Conservation (phyloP, 2,329 filamentous ascomycete genomes). For the Rhinocladiella similis region DNA sequence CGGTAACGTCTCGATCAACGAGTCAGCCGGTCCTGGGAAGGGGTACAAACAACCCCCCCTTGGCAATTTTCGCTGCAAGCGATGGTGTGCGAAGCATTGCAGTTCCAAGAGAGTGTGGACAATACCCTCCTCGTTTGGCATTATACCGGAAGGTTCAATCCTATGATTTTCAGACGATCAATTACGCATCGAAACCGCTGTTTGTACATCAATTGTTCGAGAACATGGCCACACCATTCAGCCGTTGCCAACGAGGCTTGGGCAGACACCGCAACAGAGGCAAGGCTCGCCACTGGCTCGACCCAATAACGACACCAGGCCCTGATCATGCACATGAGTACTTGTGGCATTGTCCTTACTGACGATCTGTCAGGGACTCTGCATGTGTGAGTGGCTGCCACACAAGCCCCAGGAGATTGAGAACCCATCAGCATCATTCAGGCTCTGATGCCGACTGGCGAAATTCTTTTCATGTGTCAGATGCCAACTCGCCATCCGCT, state of each 20-base stretch:
- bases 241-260: slow-evolving; percentile 25
- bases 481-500: background rate
- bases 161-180: background rate
- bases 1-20: background rate
- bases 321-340: slow-evolving; percentile 7
- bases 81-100: background rate
- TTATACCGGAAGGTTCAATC: background rate
- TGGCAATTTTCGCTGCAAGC: background rate
- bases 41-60: background rate
- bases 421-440: background rate
- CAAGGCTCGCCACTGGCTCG: slow-evolving; percentile 17
- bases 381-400: slow-evolving; percentile 17
- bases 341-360: slow-evolving; percentile 11
- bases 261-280: slow-evolving; percentile 22
- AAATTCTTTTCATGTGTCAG: background rate
- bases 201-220: background rate
- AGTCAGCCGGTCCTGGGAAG: background rate
- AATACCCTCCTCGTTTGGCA: background rate
- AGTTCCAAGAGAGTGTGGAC: background rate
- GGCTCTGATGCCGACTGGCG: background rate
- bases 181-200: background rate
- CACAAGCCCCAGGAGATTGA: background rate
- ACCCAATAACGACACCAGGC: background rate
- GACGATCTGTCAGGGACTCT: slow-evolving; percentile 20
- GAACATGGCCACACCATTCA: slow-evolving; percentile 12